Evolutionary conservation across 495 filamentous ascomycete species (phyloP).

Genomic region (Hypoxylon intermedium): DNA sequence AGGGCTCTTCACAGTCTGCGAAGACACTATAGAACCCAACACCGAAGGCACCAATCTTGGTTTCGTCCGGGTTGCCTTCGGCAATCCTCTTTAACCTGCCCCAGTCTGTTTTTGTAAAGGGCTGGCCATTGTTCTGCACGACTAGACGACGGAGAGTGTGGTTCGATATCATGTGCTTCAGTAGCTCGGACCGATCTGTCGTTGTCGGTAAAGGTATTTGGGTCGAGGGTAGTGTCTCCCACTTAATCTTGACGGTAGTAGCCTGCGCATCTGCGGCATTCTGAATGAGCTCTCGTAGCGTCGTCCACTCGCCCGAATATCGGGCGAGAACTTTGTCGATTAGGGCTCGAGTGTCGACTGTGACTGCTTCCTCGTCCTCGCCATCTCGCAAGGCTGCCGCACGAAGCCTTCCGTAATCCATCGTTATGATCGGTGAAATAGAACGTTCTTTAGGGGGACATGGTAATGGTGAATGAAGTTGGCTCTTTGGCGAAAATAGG

Average conservation of each 20-base stretch:
- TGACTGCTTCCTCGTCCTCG: slow-evolving; percentile 95
- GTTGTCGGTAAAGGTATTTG: slow-evolving; percentile 73
- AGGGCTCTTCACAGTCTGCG: slow-evolving; percentile 96
- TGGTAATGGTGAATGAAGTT: slow-evolving; percentile 12
- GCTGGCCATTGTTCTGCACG: slow-evolving; percentile 87
- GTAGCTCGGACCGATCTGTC: slow-evolving; percentile 68
- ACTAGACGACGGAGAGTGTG: slow-evolving; percentile 83
- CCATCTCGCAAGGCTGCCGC: slow-evolving; percentile 85
- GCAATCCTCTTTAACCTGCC: slow-evolving; percentile 92
- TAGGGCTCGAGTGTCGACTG: slow-evolving; percentile 93
- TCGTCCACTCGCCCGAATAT: slow-evolving; percentile 92
- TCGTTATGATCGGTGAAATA: slow-evolving; percentile 28
- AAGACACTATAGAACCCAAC: slow-evolving; percentile 99
- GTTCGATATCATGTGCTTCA: slow-evolving; percentile 83
- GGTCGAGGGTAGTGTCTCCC: slow-evolving; percentile 84
- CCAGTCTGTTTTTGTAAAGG: slow-evolving; percentile 91
- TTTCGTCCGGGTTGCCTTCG: slow-evolving; percentile 97
- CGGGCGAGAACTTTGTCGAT: slow-evolving; percentile 97
- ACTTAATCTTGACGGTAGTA: slow-evolving; percentile 85
- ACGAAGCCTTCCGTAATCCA: slow-evolving; percentile 83
- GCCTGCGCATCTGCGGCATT: slow-evolving; percentile 97
- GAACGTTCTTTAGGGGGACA: slow-evolving; percentile 12
- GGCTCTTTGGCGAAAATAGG: background rate
- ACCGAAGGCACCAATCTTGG: slow-evolving; percentile 97
- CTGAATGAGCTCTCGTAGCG: slow-evolving; percentile 91